Evolutionary conservation across 2,329 filamentous ascomycete species (phyloP).

Genomic region (Alternaria solani): DNA sequence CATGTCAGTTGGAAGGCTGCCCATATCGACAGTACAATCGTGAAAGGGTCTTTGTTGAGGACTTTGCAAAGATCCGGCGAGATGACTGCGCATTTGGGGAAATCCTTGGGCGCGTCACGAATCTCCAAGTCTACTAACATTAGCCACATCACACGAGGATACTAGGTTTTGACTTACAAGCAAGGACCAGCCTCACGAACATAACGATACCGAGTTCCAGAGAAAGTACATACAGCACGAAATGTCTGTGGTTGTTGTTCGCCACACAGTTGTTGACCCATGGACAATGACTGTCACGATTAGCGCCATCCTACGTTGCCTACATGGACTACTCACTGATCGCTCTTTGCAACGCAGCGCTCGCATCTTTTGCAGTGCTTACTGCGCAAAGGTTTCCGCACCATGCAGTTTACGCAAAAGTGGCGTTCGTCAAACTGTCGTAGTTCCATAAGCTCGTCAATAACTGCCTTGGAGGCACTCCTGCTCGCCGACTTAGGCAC

Average conservation of each 20-base stretch:
- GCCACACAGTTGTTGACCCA: conserved; percentile 98
- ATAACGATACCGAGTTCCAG: conserved; percentile 77
- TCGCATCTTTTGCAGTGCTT: conserved; percentile 95
- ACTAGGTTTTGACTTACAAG: conserved; percentile 63
- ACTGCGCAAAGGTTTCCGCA: conserved; percentile 87
- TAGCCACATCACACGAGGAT: conserved; percentile 22
- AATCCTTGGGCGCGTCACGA: conserved; percentile 60
- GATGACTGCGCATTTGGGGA: conserved; percentile 73
- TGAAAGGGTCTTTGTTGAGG: conserved; percentile 83
- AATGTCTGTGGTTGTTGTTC: conserved; percentile 94
- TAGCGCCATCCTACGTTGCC: conserved; percentile 17
- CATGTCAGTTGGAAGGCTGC: conserved; percentile 84
- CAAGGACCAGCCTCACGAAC: conserved; percentile 75
- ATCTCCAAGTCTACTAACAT: conserved; percentile 67
- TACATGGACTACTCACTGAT: conserved; percentile 73
- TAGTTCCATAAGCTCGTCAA: conserved; percentile 81
- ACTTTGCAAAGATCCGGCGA: conserved; percentile 77
- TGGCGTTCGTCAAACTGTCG: conserved; percentile 95
- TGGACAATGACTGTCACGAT: conserved; percentile 79
- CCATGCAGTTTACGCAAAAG: conserved; percentile 95
- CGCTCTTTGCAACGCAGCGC: conserved; percentile 93
- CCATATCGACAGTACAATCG: conserved; percentile 82
- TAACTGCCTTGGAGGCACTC: conserved; percentile 86
- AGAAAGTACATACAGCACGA: conserved; percentile 85
- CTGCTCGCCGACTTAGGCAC: conserved; percentile 90